Evolutionary conservation across 1,284 basidiomycete species (phyloP).

Genomic region (Apiotrichum sp.): DNA sequence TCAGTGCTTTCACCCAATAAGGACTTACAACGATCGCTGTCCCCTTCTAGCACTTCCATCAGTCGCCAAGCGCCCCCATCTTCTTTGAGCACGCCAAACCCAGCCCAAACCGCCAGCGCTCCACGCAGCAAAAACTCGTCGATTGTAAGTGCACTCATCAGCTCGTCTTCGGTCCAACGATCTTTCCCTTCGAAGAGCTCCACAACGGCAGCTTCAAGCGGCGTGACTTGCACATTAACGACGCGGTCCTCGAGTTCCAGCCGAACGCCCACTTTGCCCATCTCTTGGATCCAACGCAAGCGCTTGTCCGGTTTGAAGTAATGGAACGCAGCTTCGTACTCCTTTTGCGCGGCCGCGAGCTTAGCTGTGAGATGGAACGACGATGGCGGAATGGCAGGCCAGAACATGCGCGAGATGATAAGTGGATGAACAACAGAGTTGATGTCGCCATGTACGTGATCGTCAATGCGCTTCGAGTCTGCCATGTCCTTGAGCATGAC

Average conservation of each 20-base stretch:
- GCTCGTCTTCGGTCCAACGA: constrained; percentile 50
- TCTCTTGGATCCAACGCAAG: constrained; percentile 75
- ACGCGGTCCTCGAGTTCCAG: constrained; percentile 73
- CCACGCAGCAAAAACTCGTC: constrained; percentile 61
- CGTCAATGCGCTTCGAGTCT: constrained; percentile 80
- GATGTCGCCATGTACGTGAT: constrained; percentile 69
- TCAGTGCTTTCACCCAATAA: background rate
- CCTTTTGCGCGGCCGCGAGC: constrained; percentile 65
- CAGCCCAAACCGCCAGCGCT: constrained; percentile 74
- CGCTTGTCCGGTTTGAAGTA: constrained; percentile 84
- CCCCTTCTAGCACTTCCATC: constrained; percentile 9
- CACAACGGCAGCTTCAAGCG: constrained; percentile 80
- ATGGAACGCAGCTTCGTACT: constrained; percentile 68
- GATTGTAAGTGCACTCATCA: constrained; percentile 60
- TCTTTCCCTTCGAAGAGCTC: constrained; percentile 73
- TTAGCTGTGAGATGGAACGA: constrained; percentile 74
- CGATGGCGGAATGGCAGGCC: constrained; percentile 72
- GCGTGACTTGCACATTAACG: constrained; percentile 68
- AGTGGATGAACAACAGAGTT: constrained; percentile 72
- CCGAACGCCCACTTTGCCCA: constrained; percentile 72
- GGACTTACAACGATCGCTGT: constrained; percentile 18
- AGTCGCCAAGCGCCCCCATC: constrained; percentile 9
- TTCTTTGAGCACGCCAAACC: constrained; percentile 61
- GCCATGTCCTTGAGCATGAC: constrained; percentile 95
- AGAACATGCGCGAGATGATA: constrained; percentile 86